Base-by-base conservation (phyloP, 306 rosid genomes). In the Purshia tridentata region DNA sequence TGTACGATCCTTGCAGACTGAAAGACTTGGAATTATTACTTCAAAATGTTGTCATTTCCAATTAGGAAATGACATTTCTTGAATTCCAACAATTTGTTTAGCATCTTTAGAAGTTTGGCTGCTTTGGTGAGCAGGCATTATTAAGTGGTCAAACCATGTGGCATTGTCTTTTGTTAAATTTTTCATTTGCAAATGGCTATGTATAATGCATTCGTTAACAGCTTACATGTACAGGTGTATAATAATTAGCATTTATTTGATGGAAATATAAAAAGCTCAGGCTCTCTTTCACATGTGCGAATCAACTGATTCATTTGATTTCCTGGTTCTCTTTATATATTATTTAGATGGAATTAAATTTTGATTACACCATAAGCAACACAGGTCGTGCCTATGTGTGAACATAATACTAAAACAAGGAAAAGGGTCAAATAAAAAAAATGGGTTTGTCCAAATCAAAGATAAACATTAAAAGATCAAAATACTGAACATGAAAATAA, bases 21-120 rank as follows among this genome's bases (percentile, higher is more conserved):
- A 79, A 85, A 56, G 98, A 91, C 87, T 84, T 91, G 80, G 96
- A 89, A 57, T 72, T 82, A 11, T 82, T 91, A 62, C 92, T 91
- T 70, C 67, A 81, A 81, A 81, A 81, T 50, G 77, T 73, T 53
- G 91, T 87, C 60, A 76, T 91, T 84, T 77, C 93, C 77, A 83
- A 83, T 64, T 89, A 88, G 76, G 51, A 66, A 58, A 72, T 61
- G 53, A 23, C 51, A 9, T 18, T 52, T 50, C 12, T 51, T 39
- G 59, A 46, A 50, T 20, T 50, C 14, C 14, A 47, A 22, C 40
- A 2, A 20, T n/a, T 66, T 16, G 47, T 3, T 6, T 0, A 60
- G 9, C 18, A 13, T 12, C 4, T 9, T 5, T 29, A 60, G 35
- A 4, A 29, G 8, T 29, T 13, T 41, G 8, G 44, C 14, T 29